Base-by-base conservation (phyloP, 352 stramenopile genomes). In the Pythium sukuiense region DNA sequence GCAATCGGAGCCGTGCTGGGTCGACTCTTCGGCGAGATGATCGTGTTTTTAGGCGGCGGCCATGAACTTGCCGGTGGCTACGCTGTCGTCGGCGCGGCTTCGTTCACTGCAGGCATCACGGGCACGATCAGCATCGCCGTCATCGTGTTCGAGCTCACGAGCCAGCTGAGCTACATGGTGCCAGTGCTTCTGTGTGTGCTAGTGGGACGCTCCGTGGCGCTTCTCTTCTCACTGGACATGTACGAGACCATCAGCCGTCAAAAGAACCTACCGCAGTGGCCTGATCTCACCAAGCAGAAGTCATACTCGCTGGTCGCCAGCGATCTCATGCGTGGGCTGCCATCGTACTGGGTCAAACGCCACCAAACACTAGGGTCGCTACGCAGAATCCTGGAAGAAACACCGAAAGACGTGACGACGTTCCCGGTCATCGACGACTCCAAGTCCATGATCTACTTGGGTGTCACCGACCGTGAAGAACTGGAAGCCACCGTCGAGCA, bases 101-200 rank as follows among this genome's bases (percentile, higher is more conserved):
- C 86, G 16, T 92, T 95, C 61, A 91, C 85, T n/a, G 88, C 85
- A 11, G 83, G 83, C 2, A 84, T 90, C 29, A 95, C 86, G 2
- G 79, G 83, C 56, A 93, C 86, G 0, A 76, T 96, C 53, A 88
- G 74, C 54, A 88, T 92, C 55, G 88, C 84, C 0, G 88, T 95
- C 32, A 93, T 96, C 55, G 81, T 93, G 41, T 92, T 93, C 35
- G 86, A 96, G 59, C 80, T 97, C n/a, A 96, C 90, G 27, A 83
- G 80, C 26, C 87, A 97, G 75, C 75, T 97, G n/a, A 92, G 81
- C 48, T 95, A 95, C 79, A 92, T 96, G 80, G 76, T 96, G 0
- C 90, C 90, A 0, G 85, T 97, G 20, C 76, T 96, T 3, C 76
- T 95, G 11, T 86, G 80, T 20, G 86, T 95, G 48, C 77, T 96